Percentiles rank a stretch among this genome's conserved stretches.
Evolutionary conservation across 2,329 filamentous ascomycete species (phyloP).

Genomic region (Penicillium sp.): DNA sequence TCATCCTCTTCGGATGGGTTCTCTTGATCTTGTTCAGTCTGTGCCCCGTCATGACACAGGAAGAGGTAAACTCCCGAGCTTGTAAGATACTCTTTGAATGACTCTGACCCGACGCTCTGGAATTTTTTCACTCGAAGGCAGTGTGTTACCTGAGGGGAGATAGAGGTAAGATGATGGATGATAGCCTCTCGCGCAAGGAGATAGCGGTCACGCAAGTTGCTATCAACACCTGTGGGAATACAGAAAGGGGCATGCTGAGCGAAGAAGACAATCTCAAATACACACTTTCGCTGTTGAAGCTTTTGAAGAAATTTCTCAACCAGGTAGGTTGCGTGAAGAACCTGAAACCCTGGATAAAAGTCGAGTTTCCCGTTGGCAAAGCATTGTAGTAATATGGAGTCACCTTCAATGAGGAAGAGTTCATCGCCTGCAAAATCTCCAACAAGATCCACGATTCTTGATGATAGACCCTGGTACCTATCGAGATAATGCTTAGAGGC

Average conservation of each 20-base stretch:
- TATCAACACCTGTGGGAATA: slow-evolving; percentile 43
- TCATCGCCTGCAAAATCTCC: slow-evolving; percentile 71
- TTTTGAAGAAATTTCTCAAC: slow-evolving; percentile 61
- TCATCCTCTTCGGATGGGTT: not conserved
- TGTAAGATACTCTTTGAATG: slow-evolving; percentile 53
- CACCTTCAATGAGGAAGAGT: slow-evolving; percentile 66
- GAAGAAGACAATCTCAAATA: slow-evolving; percentile 68
- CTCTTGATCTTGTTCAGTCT: slow-evolving; percentile 3
- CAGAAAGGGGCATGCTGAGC: slow-evolving; percentile 49
- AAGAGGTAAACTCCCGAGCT: slow-evolving; percentile 58
- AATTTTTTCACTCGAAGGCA: slow-evolving; percentile 26
- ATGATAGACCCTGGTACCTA: slow-evolving; percentile 23
- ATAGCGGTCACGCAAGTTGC: slow-evolving; percentile 47
- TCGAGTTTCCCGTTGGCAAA: slow-evolving; percentile 59
- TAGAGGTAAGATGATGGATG: slow-evolving; percentile 55
- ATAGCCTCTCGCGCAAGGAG: slow-evolving; percentile 58
- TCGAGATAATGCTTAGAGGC: too few species aligned
- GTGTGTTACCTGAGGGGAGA: slow-evolving; percentile 37
- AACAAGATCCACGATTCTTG: slow-evolving; percentile 57
- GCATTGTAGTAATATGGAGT: slow-evolving; percentile 62
- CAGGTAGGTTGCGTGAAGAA: slow-evolving; percentile 64
- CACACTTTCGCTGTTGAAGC: slow-evolving; percentile 58
- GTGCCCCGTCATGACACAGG: slow-evolving; percentile 59
- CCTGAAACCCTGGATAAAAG: slow-evolving; percentile 58
- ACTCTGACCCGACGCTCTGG: slow-evolving; percentile 28